Evolutionary conservation across 148 eudicot species (phyloP), one percentile per base, ranked within the genome.

Genomic region (Chenopodium album): DNA sequence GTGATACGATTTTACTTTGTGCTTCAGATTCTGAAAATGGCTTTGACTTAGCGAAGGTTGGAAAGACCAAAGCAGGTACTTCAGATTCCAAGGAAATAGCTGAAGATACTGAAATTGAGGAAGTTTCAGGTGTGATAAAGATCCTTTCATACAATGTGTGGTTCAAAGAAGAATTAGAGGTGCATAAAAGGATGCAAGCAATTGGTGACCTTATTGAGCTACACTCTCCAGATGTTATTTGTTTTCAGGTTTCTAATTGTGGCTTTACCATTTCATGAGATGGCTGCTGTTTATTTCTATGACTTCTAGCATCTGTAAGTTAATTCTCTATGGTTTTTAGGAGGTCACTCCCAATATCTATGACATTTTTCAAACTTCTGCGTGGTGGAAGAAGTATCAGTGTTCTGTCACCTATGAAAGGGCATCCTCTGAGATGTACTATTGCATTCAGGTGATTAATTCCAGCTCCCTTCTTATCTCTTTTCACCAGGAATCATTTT

Each of bases 121-220:
- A 86, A 34, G 87, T 74, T 74, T 48, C 81, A 4, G 79, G 44
- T 26, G 78, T 71, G 71, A 83, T 90, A 84, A 95, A 92, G 90
- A 88, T 95, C 86, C 84, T 95, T 85, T 89, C 90, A 77, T 95
- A 94, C 83, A 97, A 97, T 87, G 90, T 94, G 59, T 97, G 98
- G 98, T 97, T 97, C 67, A 84, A 93, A 13, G 99, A 94, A 84
- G 99, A 97, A 48, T 50, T 94, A 79, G 97, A 94, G 88, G 72
- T 93, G 90, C 87, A 85, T 46, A 85, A 80, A 72, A 90, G 99
- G 87, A 94, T 97, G 99, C 87, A 83, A 85, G 93, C 97, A 71
- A 84, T 97, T 56, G 97, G 98, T 69, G 85, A 92, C 81, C 95
- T 97, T 71, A 91, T 97, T 84, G 90, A 87, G 85, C 81, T 89